Evolutionary conservation across 257 asterid species (phyloP), one percentile per base, ranked within the genome.

Genomic region (Scutellaria galericulata): DNA sequence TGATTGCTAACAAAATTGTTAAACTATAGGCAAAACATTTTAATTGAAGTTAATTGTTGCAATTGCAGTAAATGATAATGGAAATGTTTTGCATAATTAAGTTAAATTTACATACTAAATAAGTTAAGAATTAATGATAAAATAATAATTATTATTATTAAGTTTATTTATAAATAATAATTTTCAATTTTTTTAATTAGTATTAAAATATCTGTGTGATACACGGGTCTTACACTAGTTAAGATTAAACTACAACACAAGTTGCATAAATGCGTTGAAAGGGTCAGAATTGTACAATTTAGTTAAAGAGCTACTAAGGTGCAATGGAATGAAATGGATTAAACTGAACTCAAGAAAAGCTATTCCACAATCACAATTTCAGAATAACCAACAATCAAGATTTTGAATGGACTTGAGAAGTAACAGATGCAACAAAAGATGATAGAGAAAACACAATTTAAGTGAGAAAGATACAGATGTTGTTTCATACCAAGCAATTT

Each of bases 401-500:
- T 52, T 53, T 53, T 14, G 0, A 61, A 20, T 7, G 15, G 24
- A 50, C 60, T 41, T 57, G 9, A 50, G 47, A 27, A 64, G 41
- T 9, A 6, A 57, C 12, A 47, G 13, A 14, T 1, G 13, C 41
- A 62, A 46, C 4, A 7, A 22, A 24, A 35, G 12, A 56, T 71
- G 54, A 40, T 2, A 13, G 42, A 50, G 14, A 2, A 54, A 52
- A 54, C 46, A 70, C 4, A 5, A 13, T 42, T n/a, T 24, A 64
- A 9, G 66, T 61, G 45, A 77, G 13, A 9, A 64, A 64, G 66
- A 22, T n/a, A 58, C 45, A 60, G 20, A 44, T 55, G 9, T 53
- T 64, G 41, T 68, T 46, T 66, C 83, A 69, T 90, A 95, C 99
- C 99, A 8, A 95, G 99, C 77, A 95, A 83, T 80, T 88, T 95